Evolutionary conservation across 805 yeast genomes (phyloP), one percentile per base, ranked within the genome.

Genomic region (Candida caryicola): DNA sequence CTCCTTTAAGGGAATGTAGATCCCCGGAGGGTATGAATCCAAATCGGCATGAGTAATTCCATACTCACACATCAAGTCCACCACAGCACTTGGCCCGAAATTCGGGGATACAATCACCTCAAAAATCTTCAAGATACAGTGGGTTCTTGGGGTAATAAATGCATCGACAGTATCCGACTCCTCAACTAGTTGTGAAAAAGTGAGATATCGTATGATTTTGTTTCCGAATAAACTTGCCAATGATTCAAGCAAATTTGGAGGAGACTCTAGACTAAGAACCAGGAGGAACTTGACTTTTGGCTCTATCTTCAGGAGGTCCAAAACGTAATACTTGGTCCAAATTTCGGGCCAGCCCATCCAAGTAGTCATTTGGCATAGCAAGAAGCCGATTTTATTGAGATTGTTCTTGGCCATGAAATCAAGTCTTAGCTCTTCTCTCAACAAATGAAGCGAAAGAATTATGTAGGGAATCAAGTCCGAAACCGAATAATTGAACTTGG

Each of bases 261-360:
- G 89, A 1, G 64, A 55, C 3, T 70, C 65, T 4, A 82, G 46
- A 48, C 79, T 66, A 47, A 75, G 50, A 13, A 52, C 60, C 66
- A 73, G 64, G 50, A 73, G 52, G 25, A 79, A 66, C 28, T 66
- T 62, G 2, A 69, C 59, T 1, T 56, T 50, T 13, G 49, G 47
- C 45, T 76, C 82, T 5, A 79, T 49, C 2, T 30, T 23, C 1
- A 34, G 37, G 1, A 34, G 37, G 5, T 66, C 64, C 2, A 61
- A 47, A 47, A 59, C 62, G 54, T 89, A 87, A 47, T 78, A 80
- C 1, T 59, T 49, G 16, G 62, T 54, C 96, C 95, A 85, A 0
- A 50, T 41, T 1, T 69, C 77, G 8, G 81, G 75, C 95, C 95
- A 85, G 4, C 85, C 80, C 77, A 82, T 76, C 81, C 86, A 77